A percentile compares a stretch with the other conserved stretches of the same genome.
phyloP scores from a whole-genome alignment of 441 rosid species.

The Adansonia madagascariensis region DNA sequence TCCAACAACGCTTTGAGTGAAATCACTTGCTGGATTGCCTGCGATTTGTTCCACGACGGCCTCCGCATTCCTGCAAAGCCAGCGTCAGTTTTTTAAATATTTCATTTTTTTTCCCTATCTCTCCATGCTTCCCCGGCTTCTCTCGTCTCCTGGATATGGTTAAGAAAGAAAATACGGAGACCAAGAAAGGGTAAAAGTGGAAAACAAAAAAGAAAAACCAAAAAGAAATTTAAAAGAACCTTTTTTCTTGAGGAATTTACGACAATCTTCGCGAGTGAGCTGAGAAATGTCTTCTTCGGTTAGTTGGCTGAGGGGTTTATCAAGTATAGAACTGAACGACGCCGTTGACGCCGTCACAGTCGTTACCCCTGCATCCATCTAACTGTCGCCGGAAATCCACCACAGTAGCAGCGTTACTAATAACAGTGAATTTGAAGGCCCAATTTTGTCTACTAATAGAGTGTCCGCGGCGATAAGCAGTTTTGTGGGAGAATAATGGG shows the following conservation, averaged over 20 bases:
- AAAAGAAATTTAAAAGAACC: constrained; percentile 41
- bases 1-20: constrained; percentile 88
- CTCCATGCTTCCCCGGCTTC: constrained; percentile 2
- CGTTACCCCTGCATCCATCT: constrained; percentile 58
- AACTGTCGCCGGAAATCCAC: not conserved
- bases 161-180: constrained; percentile 24
- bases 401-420: too few species aligned
- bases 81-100: constrained; percentile 43
- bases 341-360: not conserved
- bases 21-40: constrained; percentile 98
- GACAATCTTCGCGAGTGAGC: constrained; percentile 98
- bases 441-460: too few species aligned
- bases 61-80: constrained; percentile 91
- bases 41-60: constrained; percentile 99
- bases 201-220: not conserved
- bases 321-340: constrained; percentile 69
- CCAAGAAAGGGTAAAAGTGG: constrained; percentile 20
- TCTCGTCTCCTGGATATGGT: constrained; percentile 30
- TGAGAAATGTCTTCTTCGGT: constrained; percentile 98
- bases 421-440: too few species aligned
- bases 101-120: not conserved
- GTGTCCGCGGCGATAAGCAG: too few species aligned
- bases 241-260: constrained; percentile 92
- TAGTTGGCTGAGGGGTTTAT: constrained; percentile 79
- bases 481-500: too few species aligned